Evolutionary conservation across 805 yeast species (phyloP), one percentile per base, ranked within the genome.

Genomic region (Candida loeiensis): DNA sequence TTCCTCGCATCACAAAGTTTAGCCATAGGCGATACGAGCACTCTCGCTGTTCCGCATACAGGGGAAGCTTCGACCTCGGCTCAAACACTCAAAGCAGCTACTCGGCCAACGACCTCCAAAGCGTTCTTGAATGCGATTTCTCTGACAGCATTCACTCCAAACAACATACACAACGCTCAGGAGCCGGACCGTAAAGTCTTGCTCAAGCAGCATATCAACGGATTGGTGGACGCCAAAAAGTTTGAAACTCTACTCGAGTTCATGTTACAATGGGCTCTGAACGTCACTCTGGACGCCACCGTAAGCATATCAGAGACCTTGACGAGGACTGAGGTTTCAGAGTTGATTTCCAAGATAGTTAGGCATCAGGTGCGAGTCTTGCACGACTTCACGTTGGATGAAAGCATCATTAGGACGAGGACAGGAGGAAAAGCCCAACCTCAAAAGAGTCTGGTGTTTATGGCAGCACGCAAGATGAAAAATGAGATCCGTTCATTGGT

Each of bases 401-500:
- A 39, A 7, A 38, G 41, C 5, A 33, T 41, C 14, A 16, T 15
- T 17, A 45, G 41, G 15, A 39, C 45, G 11, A 24, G 12, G n/a
- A 24, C 21, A 4, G 39, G 41, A 18, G 22, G 18, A 11, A 27
- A 42, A 21, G 21, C 34, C n/a, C 21, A 25, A 27, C 16, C 32
- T 6, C 25, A 28, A 12, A 27, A 21, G 20, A 41, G 31, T n/a
- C 26, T 42, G 17, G 43, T 36, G 17, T 40, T 45, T 17, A 21
- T 29, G 2, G 46, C 49, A 19, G 43, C 53, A 0, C 40, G 48
- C 20, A 37, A 39, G 12, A 48, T 52, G 34, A 44, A 49, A 11
- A 42, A 41, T 13, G 45, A 43, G 11, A 50, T 64, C 25, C 51
- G 70, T 42, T 36, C 36, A 6, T 44, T 62, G 2, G 62, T 63